Evolutionary conservation across 2,329 filamentous ascomycete species (phyloP).

Genomic region (Graphium sp.): DNA sequence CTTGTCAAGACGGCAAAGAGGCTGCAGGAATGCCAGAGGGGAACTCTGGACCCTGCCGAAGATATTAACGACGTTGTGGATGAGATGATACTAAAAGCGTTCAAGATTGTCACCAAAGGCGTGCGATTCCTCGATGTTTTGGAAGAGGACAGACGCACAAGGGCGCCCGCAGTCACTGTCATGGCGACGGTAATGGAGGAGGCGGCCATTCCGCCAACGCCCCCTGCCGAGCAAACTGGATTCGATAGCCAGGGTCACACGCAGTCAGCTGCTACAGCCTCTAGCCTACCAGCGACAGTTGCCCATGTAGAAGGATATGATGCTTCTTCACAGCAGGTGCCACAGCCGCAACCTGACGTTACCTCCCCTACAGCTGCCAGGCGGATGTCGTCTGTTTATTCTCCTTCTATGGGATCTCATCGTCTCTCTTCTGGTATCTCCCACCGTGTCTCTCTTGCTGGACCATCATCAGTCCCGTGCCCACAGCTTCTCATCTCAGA

Average conservation of each 20-base stretch:
- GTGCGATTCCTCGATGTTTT: slow-evolving; percentile 81
- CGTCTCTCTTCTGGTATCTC: slow-evolving; percentile 39
- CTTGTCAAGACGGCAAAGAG: slow-evolving; percentile 80
- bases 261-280: background rate
- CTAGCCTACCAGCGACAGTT: slow-evolving; percentile 1
- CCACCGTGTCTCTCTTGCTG: slow-evolving; percentile 64
- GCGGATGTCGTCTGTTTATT: slow-evolving; percentile 28
- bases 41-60: slow-evolving; percentile 26
- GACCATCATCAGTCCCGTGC: slow-evolving; percentile 42
- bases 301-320: too few species aligned
- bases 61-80: slow-evolving; percentile 66
- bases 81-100: slow-evolving; percentile 84
- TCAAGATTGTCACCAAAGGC: slow-evolving; percentile 82
- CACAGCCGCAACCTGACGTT: background rate
- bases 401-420: slow-evolving; percentile 16
- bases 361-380: slow-evolving; percentile 18
- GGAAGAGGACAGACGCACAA: slow-evolving; percentile 36
- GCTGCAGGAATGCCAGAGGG: slow-evolving; percentile 56
- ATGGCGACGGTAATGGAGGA: slow-evolving; percentile 45
- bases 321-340: slow-evolving; percentile 1
- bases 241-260: slow-evolving; percentile 22
- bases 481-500: slow-evolving; percentile 69
- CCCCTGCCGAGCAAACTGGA: slow-evolving; percentile 37
- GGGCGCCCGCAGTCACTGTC: slow-evolving; percentile 26
- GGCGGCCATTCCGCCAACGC: slow-evolving; percentile 41